Evolutionary conservation across 2,329 filamentous ascomycete genomes (phyloP), one percentile per base, ranked within the genome.

Genomic region (Aspergillus sp.): DNA sequence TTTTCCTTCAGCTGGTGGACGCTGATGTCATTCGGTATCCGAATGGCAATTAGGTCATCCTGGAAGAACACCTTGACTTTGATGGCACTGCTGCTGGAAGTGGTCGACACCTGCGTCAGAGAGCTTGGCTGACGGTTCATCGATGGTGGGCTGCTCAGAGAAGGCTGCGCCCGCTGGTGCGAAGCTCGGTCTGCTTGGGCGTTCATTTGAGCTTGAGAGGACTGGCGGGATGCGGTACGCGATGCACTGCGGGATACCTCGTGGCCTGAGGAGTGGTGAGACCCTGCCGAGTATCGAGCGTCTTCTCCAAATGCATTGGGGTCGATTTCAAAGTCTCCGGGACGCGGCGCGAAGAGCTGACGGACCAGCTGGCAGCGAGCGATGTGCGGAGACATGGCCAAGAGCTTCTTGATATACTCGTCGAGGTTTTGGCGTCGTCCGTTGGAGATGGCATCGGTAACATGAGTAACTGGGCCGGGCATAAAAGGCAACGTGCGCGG

Each of bases 31-130:
- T 79, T 78, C 0, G 91, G 86, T 43, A 97, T 88, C 30, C 90
- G 84, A 58, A 98, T 90, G 36, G 93, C 87, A 53, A 96, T 91
- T 44, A 94, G 81, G 54, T 96, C 91, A 48, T 90, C 86, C 52
- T 91, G 87, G 71, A 89, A 96, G 71, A 88, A 93, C 42, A 96
- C 85, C 71, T 97, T 97, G 64, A 97, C 87, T 68, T 96, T 97
- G 73, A 96, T 85, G 4, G 81, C 78, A 6, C 76, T 70, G 37
- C 56, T 55, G 47, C 59, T 64, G 7, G 68, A 68, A 5, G 60
- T 54, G 27, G 52, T 58, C 2, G 70, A 70, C 27, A 63, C 58
- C 49, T 71, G 69, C 2, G 70, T 71, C 46, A 83, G 66, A 5
- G 78, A 85, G 32, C 76, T 78, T 39, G 79, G 57, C 43, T 75